Evolutionary conservation across 2,329 filamentous ascomycete species (phyloP).

Genomic region (Verticillium albo-atrum): DNA sequence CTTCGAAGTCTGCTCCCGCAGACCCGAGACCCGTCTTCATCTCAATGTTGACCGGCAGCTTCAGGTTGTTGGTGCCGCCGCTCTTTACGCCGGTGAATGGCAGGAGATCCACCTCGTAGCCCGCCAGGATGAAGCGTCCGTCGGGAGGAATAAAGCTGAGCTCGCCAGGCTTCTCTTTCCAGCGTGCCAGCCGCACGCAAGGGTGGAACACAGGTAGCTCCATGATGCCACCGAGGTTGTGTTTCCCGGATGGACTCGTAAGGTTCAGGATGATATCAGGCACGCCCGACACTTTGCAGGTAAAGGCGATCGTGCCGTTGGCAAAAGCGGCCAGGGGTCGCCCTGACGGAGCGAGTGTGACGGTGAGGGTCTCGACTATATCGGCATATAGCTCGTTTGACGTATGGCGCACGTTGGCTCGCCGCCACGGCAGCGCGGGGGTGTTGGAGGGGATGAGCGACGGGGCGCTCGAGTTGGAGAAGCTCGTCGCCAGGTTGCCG

Average conservation of each 20-base stretch:
- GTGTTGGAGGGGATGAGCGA: slow-evolving; percentile 40
- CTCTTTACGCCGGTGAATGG: slow-evolving; percentile 60
- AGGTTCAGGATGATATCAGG: slow-evolving; percentile 84
- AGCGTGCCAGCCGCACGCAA: slow-evolving; percentile 84
- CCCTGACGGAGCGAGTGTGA: slow-evolving; percentile 87
- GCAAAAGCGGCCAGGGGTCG: slow-evolving; percentile 81
- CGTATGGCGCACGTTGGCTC: slow-evolving; percentile 89
- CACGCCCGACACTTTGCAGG: slow-evolving; percentile 88
- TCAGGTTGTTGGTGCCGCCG: slow-evolving; percentile 55
- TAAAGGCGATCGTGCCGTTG: slow-evolving; percentile 91
- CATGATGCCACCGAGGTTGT: slow-evolving; percentile 69
- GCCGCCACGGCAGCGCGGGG: slow-evolving; percentile 75
- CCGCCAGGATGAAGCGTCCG: slow-evolving; percentile 86
- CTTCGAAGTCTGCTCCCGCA: slow-evolving; percentile 80
- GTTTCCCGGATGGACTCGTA: slow-evolving; percentile 75
- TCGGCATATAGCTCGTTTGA: slow-evolving; percentile 98
- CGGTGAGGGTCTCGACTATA: slow-evolving; percentile 82
- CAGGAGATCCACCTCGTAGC: slow-evolving; percentile 89
- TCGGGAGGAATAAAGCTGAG: slow-evolving; percentile 96
- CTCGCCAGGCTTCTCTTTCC: slow-evolving; percentile 84
- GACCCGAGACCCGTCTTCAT: slow-evolving; percentile 75
- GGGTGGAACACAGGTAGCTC: slow-evolving; percentile 94
- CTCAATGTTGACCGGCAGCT: slow-evolving; percentile 77
- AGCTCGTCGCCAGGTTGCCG: slow-evolving; percentile 27
- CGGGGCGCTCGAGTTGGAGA: slow-evolving; percentile 31